phyloP scores from a whole-genome alignment of 176 grass and related monocot genomes.

The Bonia amplexicaulis region DNA sequence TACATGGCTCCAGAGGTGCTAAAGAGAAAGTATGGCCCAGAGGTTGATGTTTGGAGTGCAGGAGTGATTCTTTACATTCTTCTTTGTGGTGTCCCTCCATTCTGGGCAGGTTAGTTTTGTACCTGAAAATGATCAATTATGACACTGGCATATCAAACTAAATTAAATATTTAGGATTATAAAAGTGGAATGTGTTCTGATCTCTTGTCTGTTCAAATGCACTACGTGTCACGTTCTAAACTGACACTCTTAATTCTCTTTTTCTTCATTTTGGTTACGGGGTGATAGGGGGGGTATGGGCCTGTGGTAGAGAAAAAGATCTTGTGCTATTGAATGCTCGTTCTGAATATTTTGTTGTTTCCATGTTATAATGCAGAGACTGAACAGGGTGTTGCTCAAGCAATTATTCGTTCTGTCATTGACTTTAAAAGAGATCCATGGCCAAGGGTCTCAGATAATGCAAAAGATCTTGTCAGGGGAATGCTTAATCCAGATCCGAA shows the following conservation, averaged over 20 bases:
- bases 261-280: neutral
- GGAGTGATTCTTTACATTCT: conserved; percentile 97
- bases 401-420: conserved; percentile 75
- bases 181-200: neutral
- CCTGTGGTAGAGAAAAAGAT: neutral
- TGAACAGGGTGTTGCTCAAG: conserved; percentile 92
- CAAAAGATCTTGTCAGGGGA: conserved; percentile 72
- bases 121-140: conserved; percentile 15
- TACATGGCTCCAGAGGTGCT: conserved; percentile 99
- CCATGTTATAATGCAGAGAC: conserved; percentile 61
- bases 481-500: conserved; percentile 85
- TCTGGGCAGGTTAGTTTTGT: conserved; percentile 84
- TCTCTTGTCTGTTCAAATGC: neutral
- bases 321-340: neutral
- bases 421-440: conserved; percentile 93
- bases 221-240: neutral
- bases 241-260: neutral
- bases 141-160: neutral
- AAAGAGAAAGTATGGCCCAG: conserved; percentile 90
- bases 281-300: neutral
- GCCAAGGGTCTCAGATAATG: conserved; percentile 87
- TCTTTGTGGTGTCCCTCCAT: conserved; percentile 91
- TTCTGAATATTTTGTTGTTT: conserved; percentile 22
- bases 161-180: neutral
- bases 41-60: conserved; percentile 98